Conservation (phyloP, 2,329 filamentous ascomycete genomes). For the Phoma sp. region DNA sequence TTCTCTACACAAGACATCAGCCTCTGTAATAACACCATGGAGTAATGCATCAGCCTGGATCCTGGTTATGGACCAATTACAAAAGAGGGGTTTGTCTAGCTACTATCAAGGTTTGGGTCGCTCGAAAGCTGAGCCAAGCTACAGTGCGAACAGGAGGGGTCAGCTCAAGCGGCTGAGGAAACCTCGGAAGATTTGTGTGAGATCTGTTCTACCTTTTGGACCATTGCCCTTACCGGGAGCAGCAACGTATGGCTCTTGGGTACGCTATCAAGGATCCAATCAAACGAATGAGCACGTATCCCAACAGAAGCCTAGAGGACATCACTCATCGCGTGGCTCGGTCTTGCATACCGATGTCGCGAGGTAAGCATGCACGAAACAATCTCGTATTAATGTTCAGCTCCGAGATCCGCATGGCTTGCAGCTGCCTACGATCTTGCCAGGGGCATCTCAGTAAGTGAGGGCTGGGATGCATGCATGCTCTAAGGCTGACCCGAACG, state of each 20-base stretch:
- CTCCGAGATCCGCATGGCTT: conserved; percentile 1
- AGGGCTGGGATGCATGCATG: conserved; percentile 6
- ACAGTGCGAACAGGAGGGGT: conserved; percentile 11
- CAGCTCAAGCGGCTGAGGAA: conserved; percentile 7
- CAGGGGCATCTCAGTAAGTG: background rate
- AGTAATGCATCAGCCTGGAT: background rate
- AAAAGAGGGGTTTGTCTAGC: background rate
- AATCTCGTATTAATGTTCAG: background rate
- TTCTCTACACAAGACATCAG: background rate
- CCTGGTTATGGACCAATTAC: background rate
- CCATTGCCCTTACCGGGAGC: background rate
- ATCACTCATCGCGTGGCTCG: background rate
- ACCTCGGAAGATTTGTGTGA: background rate
- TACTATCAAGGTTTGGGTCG: conserved; percentile 9
- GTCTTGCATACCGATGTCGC: background rate
- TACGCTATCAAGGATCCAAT: background rate
- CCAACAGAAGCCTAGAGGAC: background rate
- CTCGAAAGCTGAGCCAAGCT: conserved; percentile 8
- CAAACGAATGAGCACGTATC: background rate
- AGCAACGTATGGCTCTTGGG: background rate
- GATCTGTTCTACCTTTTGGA: background rate
- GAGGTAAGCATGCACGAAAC: background rate
- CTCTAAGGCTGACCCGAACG: conserved; percentile 7
- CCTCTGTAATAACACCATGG: background rate
- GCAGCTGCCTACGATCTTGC: background rate